Evolutionary conservation across 2,329 filamentous ascomycete genomes (phyloP).

Genomic region (Thelonectria olida): DNA sequence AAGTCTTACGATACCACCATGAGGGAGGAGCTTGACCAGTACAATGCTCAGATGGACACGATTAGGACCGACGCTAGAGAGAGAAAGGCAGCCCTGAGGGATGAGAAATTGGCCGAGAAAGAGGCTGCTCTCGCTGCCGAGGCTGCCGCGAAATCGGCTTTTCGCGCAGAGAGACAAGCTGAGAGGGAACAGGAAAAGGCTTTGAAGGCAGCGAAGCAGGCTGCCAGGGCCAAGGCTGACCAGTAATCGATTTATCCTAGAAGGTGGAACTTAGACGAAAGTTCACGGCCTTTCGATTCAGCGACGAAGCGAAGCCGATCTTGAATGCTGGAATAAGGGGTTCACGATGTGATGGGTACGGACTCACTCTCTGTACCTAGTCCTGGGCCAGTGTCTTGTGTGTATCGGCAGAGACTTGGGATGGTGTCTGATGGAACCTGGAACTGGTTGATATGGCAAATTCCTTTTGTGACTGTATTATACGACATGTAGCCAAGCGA

Average conservation of each 20-base stretch:
- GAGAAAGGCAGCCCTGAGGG: slow-evolving; percentile 40
- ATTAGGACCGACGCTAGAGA: slow-evolving; percentile 44
- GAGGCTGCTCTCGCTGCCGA: background rate
- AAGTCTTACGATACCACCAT: slow-evolving; percentile 49
- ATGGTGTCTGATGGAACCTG: slow-evolving; percentile 14
- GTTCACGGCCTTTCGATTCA: background rate
- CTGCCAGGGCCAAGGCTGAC: background rate
- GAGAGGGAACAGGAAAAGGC: no score
- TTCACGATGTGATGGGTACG: background rate
- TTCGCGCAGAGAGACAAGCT: no score
- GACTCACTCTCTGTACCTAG: background rate
- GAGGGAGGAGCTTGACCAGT: slow-evolving; percentile 21
- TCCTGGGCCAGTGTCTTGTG: background rate
- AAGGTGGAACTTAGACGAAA: background rate
- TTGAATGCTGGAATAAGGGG: slow-evolving; percentile 11
- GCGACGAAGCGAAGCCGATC: background rate
- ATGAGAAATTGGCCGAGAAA: slow-evolving; percentile 26
- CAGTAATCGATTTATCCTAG: background rate
- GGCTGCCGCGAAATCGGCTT: background rate
- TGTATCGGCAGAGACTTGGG: background rate
- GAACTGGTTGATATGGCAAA: slow-evolving; percentile 8
- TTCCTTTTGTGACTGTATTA: slow-evolving; percentile 20
- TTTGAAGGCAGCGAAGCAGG: slow-evolving; percentile 18
- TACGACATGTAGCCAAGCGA: slow-evolving; percentile 12
- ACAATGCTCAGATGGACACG: slow-evolving; percentile 32